Conservation (phyloP, 495 filamentous ascomycete species). For the Bathelium albidoporum region DNA sequence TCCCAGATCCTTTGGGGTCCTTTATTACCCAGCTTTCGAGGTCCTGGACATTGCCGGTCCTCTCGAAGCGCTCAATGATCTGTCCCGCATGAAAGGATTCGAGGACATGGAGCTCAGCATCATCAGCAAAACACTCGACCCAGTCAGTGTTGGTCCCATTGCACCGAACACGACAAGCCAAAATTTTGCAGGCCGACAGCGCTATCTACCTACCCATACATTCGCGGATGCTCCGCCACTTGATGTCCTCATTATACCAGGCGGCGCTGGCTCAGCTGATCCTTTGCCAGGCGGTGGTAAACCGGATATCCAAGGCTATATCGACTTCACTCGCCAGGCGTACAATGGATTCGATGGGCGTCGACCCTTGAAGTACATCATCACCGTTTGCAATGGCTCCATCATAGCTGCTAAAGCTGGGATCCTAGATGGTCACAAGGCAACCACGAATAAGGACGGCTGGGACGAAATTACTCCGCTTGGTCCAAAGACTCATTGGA, state of each 20-base stretch:
- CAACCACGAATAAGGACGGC: conserved; percentile 45
- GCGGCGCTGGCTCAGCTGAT: conserved; percentile 34
- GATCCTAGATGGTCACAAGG: conserved; percentile 46
- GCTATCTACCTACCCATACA: conserved; percentile 53
- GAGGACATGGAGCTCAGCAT: conserved; percentile 36
- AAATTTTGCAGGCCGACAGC: conserved; percentile 29
- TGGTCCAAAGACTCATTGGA: conserved; percentile 45
- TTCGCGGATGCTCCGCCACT: conserved; percentile 39
- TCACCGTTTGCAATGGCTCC: conserved; percentile 54
- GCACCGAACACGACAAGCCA: conserved; percentile 7
- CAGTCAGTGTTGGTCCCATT: conserved; percentile 31
- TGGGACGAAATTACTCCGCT: conserved; percentile 32
- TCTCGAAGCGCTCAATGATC: conserved; percentile 49
- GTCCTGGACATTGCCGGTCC: conserved; percentile 50
- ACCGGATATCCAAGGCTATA: conserved; percentile 34
- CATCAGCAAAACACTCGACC: conserved; percentile 43
- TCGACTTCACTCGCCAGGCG: conserved; percentile 9
- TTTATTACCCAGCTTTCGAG: conserved; percentile 44
- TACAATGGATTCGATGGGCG: conserved; percentile 20
- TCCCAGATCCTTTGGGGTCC: conserved; percentile 32
- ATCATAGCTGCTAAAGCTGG: conserved; percentile 43
- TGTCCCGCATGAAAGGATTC: conserved; percentile 28
- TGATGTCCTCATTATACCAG: conserved; percentile 56
- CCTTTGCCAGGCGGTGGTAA: neutral
- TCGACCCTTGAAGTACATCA: conserved; percentile 42